Evolutionary conservation across 2,329 filamentous ascomycete genomes (phyloP).

Genomic region (Pseudogymnoascus sp.): DNA sequence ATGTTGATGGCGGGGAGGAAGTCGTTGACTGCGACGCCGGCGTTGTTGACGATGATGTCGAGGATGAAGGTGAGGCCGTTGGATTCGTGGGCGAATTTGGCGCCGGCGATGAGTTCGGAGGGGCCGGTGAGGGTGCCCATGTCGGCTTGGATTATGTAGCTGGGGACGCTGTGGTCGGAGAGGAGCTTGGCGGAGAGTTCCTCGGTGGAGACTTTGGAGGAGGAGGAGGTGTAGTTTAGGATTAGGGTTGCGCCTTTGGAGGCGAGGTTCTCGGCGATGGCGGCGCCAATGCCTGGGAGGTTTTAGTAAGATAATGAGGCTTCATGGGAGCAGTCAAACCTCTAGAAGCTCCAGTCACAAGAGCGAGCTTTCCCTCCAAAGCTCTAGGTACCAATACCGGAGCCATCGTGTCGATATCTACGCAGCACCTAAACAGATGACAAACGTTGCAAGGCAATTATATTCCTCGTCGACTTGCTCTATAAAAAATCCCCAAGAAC

Average conservation of each 20-base stretch:
- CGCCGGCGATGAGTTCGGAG: slow-evolving; percentile 49
- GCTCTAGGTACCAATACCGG: slow-evolving; percentile 8
- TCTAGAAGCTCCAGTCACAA: slow-evolving; percentile 73
- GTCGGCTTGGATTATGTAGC: slow-evolving; percentile 62
- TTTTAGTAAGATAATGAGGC: slow-evolving; percentile 1
- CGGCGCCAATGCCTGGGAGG: slow-evolving; percentile 59
- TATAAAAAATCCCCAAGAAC: not conserved
- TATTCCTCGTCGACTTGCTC: not conserved
- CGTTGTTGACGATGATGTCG: slow-evolving; percentile 85
- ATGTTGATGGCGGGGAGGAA: slow-evolving; percentile 53
- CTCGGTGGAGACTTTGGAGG: slow-evolving; percentile 44
- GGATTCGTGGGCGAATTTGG: no score
- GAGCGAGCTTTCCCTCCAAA: slow-evolving; percentile 68
- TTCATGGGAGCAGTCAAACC: slow-evolving; percentile 39
- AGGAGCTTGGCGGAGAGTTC: slow-evolving; percentile 50
- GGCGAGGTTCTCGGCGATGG: slow-evolving; percentile 61
- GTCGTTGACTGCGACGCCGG: slow-evolving; percentile 63
- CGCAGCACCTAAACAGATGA: not conserved
- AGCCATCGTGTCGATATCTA: not conserved
- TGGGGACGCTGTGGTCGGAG: slow-evolving; percentile 49
- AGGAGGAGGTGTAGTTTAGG: slow-evolving; percentile 59
- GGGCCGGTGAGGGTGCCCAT: slow-evolving; percentile 57
- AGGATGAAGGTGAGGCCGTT: no score
- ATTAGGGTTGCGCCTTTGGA: slow-evolving; percentile 57
- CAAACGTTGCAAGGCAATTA: not conserved